Base-by-base conservation (phyloP, 2,329 filamentous ascomycete genomes). In the Thelonectria rubi region DNA sequence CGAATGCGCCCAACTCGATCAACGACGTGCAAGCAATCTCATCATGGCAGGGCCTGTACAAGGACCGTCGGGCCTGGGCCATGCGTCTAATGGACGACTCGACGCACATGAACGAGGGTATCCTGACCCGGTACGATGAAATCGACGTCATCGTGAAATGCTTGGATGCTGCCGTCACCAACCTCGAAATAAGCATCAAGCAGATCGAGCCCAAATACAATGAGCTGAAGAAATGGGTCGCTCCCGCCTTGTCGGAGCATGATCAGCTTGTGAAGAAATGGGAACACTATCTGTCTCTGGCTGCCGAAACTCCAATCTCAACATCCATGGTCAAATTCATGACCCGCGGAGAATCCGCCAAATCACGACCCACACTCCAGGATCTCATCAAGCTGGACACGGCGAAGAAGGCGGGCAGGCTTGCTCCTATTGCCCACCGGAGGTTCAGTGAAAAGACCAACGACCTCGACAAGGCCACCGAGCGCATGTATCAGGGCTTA, bases 41-140 rank as follows among this genome's bases (percentile, higher is more conserved):
- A 71, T 90, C 93, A 86, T 99, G 95, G 94, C 91, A 93, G 74
- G 87, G 89, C 46, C 82, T 98, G 20, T 97, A 95, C 81, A 90
- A 89, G 75, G 85, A 89, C 60, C 89, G 95, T 61, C 88, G 90
- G 70, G 84, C 85, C 68, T 99, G 95, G 95, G 91, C 93, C 0
- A 79, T 89, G 55, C 83, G 82, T 40, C 79, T 96, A 34, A 84
- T 90, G 7, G 86, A 89, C 24, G 88, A 90, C 67, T 94, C 92
- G 69, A 82, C 82, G 51, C 80, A 80, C 51, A 89, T 93, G 80
- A 87, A 88, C 53, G 80, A 82, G 54, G 79, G 83, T 64, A 84
- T 88, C 18, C 82, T 87, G 70, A 84, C 88, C 58, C 85, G 91
- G 66, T 91, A 92, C 72, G 81, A 82, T 54, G 91, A 94, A 76